Base-by-base conservation (phyloP, 1,284 basidiomycete genomes). In the Heterobasidion annosum region DNA sequence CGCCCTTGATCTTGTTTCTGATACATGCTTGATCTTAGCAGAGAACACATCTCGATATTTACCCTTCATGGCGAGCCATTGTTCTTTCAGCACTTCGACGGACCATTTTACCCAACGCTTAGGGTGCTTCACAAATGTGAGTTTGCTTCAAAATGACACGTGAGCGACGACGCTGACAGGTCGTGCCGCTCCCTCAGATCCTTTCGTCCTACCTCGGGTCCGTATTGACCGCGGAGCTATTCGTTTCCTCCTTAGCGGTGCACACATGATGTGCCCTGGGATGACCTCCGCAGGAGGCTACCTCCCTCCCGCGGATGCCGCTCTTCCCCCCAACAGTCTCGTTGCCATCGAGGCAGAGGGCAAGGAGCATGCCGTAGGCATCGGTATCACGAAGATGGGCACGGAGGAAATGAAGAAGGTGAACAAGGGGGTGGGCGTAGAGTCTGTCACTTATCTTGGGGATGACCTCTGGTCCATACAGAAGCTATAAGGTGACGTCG, bases 51-150 rank as follows among this genome's bases (percentile, higher is more conserved):
- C 62, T 93, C 92, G 53, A 90, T 99, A 67, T 93, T 92, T 69
- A 89, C 93, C 1, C 74, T 96, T 40, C 81, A 93, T 59, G 79
- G 85, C 48, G 86, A 90, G 65, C 94, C 96, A 5, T 69, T 99
- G 56, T 92, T 98, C 73, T 96, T 98, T 77, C 95, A 99, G 70
- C 94, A 98, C 70, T 95, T 92, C 67, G 96, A 99, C 70, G 94
- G 93, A 0, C 93, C 93, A 0, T 85, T 92, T 65, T 87, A 87
- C 65, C 96, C 97, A 3, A 93, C 92, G 1, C 74, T 99, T 58
- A 82, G 87, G 59, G 70, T 98, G 5, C 73, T 98, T 57, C 97
- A 99, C 71, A 88, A 90, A 75, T 98, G 93, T 93, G 65, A 64
- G 88, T 74, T 52, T 50, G 34, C 34, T 19, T 55, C 37, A 4